Evolutionary conservation across 192 early-diverging fungal species (phyloP).

Genomic region (Entomortierella beljakovae): DNA sequence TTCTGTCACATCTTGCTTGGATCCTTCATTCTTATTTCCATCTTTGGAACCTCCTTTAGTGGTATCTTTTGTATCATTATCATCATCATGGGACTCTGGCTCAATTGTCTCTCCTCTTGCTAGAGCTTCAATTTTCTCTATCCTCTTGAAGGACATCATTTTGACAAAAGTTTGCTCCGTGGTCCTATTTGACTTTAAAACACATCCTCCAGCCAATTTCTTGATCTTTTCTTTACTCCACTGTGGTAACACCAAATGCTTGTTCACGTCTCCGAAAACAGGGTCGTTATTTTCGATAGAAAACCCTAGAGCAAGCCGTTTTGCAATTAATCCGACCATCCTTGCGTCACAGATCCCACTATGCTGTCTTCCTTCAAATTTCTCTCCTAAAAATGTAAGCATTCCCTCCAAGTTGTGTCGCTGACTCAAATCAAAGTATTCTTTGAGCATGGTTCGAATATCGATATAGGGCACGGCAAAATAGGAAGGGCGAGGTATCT

Average conservation of each 20-base stretch:
- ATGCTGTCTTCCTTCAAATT: constrained; percentile 81
- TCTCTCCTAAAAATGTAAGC: constrained; percentile 68
- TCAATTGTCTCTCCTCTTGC: not conserved
- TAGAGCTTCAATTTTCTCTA: not conserved
- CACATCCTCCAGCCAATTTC: constrained; percentile 28
- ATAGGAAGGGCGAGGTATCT: constrained; percentile 70
- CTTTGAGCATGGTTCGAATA: constrained; percentile 66
- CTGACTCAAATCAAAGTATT: constrained; percentile 60
- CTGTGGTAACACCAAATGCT: constrained; percentile 5
- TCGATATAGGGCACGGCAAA: constrained; percentile 73
- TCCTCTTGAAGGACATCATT: constrained; percentile 27
- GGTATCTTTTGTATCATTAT: not conserved
- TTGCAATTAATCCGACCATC: constrained; percentile 80
- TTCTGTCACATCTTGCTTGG: too few species aligned
- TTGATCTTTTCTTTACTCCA: constrained; percentile 18
- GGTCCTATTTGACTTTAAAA: constrained; percentile 30
- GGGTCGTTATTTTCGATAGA: constrained; percentile 3
- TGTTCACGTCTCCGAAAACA: constrained; percentile 23
- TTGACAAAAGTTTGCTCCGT: constrained; percentile 24
- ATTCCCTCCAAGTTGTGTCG: constrained; percentile 71
- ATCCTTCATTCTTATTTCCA: too few species aligned
- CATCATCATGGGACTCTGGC: too few species aligned
- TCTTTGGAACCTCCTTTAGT: too few species aligned
- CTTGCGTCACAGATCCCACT: constrained; percentile 85
- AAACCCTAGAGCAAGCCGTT: constrained; percentile 60